Evolutionary conservation across 371 early-diverging fungal genomes (phyloP), one percentile per base, ranked within the genome.

Genomic region (Mucor velutinosus): DNA sequence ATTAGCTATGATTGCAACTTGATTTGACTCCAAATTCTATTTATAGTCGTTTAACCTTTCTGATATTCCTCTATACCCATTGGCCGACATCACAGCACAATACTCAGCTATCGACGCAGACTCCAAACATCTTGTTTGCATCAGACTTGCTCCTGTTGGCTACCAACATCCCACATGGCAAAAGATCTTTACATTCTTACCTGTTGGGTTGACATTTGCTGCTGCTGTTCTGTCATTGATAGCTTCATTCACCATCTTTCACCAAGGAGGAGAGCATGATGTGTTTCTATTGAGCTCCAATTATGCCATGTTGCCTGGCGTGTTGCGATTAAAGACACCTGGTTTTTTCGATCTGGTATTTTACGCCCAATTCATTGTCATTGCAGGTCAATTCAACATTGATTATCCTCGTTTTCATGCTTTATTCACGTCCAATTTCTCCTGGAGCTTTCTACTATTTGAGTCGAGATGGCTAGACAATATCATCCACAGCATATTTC

Each of bases 301-400:
- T 27, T 86, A 87, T 67, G 85, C 82, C 45, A 76, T 83, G 53
- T 64, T 77, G 17, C 75, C 86, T 17, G 84, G 82, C n/a, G 65
- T 78, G 0, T 66, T 86, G 51, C 77, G 78, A n/a, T 69, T 87
- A 15, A 83, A 83, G 58, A 81, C 85, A 1, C 87, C 87, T 12
- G 86, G 86, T 1, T 77, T 87, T 53, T 82, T 85, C 57, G 87
- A 87, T 63, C 53, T 87, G 21, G 66, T 87, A 23, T 79, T 75
- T 58, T 84, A 87, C 58, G 75, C 82, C 1, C 87, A 87, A 60
- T 87, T 86, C 51, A 81, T 87, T 58, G 77, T 83, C 12, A 73
- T 74, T 39, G 75, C 77, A 1, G 85, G 85, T 1, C 82, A 77
- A 53, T 78, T 87, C 60, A 82, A 78, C 25, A 55, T 87, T 49